Percentiles rank a stretch among this genome's conserved stretches.
Evolutionary conservation across 1,284 basidiomycete genomes (phyloP).

Genomic region (Trametes pubescens): DNA sequence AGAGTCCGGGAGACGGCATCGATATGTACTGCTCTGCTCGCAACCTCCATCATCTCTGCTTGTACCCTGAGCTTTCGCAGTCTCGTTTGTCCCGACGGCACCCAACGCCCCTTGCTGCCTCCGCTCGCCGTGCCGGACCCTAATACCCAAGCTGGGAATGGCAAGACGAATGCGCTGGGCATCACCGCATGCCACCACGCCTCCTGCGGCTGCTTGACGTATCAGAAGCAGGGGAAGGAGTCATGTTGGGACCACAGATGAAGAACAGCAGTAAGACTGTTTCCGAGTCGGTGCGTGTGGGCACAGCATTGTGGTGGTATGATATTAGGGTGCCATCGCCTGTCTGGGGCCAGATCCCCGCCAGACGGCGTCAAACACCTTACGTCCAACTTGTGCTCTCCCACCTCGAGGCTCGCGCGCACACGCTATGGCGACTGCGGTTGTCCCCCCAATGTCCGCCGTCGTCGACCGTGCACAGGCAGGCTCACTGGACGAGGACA

Average conservation of each 20-base stretch:
- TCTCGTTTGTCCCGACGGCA: constrained; percentile 25
- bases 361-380: constrained; percentile 21
- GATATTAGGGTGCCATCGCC: constrained; percentile 24
- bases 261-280: constrained; percentile 10
- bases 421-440: constrained; percentile 21
- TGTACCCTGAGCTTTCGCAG: not conserved
- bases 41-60: constrained; percentile 22
- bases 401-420: constrained; percentile 8
- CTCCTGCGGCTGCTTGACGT: constrained; percentile 21
- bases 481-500: not conserved
- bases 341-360: constrained; percentile 18
- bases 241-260: constrained; percentile 6
- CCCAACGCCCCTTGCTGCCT: not conserved
- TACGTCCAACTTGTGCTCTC: constrained; percentile 10
- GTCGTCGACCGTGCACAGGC: constrained; percentile 5
- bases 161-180: constrained; percentile 2
- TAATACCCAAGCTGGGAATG: constrained; percentile 22
- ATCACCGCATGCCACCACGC: constrained; percentile 13
- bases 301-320: constrained; percentile 25
- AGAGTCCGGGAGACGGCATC: constrained; percentile 8
- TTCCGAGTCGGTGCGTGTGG: constrained; percentile 4
- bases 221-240: constrained; percentile 22
- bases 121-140: constrained; percentile 11
- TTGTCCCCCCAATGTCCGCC: constrained; percentile 4
- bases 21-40: constrained; percentile 26